These are phyloP conservation scores for Venturia aucupariae DNA, from an alignment of 2,329 filamentous ascomycete genomes.

Conservation along the genomic window DNA sequence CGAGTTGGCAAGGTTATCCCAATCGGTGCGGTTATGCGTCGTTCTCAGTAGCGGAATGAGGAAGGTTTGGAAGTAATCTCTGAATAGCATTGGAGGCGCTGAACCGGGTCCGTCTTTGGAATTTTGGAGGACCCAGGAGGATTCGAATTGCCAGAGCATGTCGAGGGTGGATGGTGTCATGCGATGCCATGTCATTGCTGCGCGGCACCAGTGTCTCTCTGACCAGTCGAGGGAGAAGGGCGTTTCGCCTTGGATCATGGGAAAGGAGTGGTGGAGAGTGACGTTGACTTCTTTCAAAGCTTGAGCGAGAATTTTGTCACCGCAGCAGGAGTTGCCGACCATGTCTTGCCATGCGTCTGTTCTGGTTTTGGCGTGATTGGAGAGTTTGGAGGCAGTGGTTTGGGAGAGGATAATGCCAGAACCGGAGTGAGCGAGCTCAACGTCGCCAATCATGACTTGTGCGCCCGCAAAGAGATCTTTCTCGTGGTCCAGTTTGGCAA, in stretches of 20 bases:
- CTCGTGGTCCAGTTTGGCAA: conserved; percentile 29
- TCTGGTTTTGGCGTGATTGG: conserved; percentile 25
- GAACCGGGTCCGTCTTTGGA: neutral
- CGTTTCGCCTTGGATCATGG: conserved; percentile 35
- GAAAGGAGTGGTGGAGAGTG: conserved; percentile 30
- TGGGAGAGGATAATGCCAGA: conserved; percentile 35
- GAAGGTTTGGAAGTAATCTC: conserved; percentile 15
- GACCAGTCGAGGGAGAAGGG: conserved; percentile 32
- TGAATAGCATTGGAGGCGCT: conserved; percentile 11
- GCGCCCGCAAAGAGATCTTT: conserved; percentile 35
- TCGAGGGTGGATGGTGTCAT: conserved; percentile 21
- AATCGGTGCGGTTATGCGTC: conserved; percentile 14
- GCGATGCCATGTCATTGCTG: conserved; percentile 32
- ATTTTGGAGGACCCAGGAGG: conserved; percentile 21
- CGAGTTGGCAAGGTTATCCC: conserved; percentile 13
- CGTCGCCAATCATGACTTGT: conserved; percentile 27
- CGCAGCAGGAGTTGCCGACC: conserved; percentile 28
- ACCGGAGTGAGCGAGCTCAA: conserved; percentile 34
- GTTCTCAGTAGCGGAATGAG: conserved; percentile 8
- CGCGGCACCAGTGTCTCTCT: conserved; percentile 33
- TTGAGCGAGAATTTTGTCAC: conserved; percentile 28
- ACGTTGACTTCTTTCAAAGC: conserved; percentile 28
- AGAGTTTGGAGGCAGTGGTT: conserved; percentile 29
- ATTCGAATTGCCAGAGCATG: conserved; percentile 25
- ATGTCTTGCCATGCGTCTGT: conserved; percentile 28